Base-by-base conservation (phyloP, 106 monocot genomes). In the Vanilla planifolia region DNA sequence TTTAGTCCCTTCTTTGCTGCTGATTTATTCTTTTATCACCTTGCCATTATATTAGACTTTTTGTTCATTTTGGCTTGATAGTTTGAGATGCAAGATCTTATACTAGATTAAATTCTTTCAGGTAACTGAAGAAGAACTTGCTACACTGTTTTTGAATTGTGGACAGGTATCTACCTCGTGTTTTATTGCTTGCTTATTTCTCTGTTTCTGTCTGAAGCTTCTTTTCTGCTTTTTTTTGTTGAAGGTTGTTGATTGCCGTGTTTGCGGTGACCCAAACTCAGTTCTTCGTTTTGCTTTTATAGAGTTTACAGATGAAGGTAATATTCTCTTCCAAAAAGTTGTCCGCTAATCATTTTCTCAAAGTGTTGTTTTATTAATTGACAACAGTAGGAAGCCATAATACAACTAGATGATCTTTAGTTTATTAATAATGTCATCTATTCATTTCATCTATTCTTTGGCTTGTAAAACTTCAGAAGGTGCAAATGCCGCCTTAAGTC, bases 111-210 rank as follows among this genome's bases (percentile, higher is more conserved):
- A 26, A 41, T 48, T 41, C 56, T 28, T 39, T 40, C 57, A 78
- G 78, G 79, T 79, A 11, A 79, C 79, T 63, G 79, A 79, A 73
- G 79, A 79, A 62, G 73, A 73, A 41, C 72, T 79, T 69, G 79
- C 79, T 51, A 41, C 60, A 39, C 68, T 79, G 26, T 79, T 79
- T 35, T 26, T 68, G 47, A 73, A 43, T 50, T 79, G 64, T 60
- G 79, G 79, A 59, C 62, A 62, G 66, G 78, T 78, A 55, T 45
- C 14, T 60, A 29, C 30, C 30, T 53, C 14, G 0, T 30, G 2
- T 13, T 53, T 55, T 55, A 10, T 21, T 35, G 19, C 21, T 69
- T 42, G 48, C 23, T 65, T 28, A 10, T 51, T 41, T 45, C 28
- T 55, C 34, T 48, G 25, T 3, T 43, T 30, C 26, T 14, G 22